Base-by-base conservation (phyloP, 176 grass and related monocot genomes). In the Poa annua region DNA sequence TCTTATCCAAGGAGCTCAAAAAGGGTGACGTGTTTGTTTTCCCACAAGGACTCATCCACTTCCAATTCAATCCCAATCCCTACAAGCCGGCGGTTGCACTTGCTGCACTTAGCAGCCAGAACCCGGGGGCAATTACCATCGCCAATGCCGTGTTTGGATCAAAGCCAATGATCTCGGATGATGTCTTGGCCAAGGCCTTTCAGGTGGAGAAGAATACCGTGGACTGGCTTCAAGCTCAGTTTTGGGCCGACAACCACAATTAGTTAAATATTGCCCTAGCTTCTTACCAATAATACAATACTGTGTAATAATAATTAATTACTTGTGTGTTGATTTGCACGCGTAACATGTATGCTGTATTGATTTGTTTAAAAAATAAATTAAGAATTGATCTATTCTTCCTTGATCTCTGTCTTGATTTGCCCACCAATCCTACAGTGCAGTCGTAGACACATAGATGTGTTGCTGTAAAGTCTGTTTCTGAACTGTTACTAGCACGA, bases 401-500 rank as follows among this genome's bases (percentile, higher is more conserved):
- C 19, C 54, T 22, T 48, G 45, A 45, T 45, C 44, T 45, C 44
- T 2, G 10, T 45, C 44, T 45, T 45, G 10, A 45, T 12, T 45
- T 3, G 44, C 44, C 44, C 44, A 69, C 36, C 36, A 55, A 55
- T 55, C 6, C 52, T 3, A 55, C 19, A 70, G 66, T 6, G 22
- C 5, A n/a, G 10, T 11, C 20, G 11, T 25, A 4, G 52, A 77
- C 12, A n/a, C 54, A 57, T 22, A 57, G 54, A 57, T 24, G 33
- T 29, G 54, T 17, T 42, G 49, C 50, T 77, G 63, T 71, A 67
- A 32, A 21, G 83, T 63, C 65, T 21, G 52, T 62, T 54, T 50
- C 71, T 61, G 33, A 71, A 48, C 20, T 47, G 56, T 32, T 54
- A 25, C 33, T 72, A 78, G 44, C 20, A 39, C 29, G 2, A 34